Base-by-base conservation (phyloP, 106 monocot genomes). In the Apostasia shenzhenica region DNA sequence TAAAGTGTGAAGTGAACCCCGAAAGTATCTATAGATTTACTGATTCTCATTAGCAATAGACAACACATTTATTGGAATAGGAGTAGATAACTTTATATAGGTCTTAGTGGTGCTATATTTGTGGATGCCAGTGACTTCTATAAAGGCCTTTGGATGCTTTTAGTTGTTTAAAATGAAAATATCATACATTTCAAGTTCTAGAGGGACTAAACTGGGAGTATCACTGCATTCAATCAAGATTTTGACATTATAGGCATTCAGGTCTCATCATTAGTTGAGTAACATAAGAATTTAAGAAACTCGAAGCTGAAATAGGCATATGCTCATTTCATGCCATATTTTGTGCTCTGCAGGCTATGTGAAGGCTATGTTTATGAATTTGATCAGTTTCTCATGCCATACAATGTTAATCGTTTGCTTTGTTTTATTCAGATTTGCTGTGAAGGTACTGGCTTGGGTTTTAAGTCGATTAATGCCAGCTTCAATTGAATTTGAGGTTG, bases 401-500 rank as follows among this genome's bases (percentile, higher is more conserved):
- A n/a, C 7, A 2, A 10, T 44, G 44, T 43, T 61, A 44, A 61
- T 43, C 41, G 5, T 6, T 39, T 58, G 58, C 37, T 61, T 61
- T 61, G 61, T 61, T 41, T 44, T 61, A 4, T 61, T 37, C 43
- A 61, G 61, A 10, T 61, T 42, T 61, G 43, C 10, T 42, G 44
- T 43, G 2, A 61, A 43, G 61, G 3, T 61, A 3, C 10, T 61
- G 61, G 61, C 61, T 61, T 61, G 61, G 61, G 2, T 61, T 43
- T 61, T 61, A 61, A 61, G 61, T 12, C 44, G 44, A 3, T 0
- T 61, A 44, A 61, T 61, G 61, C 1, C 61, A 44, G 61, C 43
- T 61, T 61, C 61, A 37, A 43, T 61, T 61, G 44, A 41, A 44
- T 44, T 61, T 42, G 61, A 61, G 61, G 43, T 42, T 61, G 2